Base-by-base conservation (phyloP, 1,284 basidiomycete genomes). In the Microbotryum violaceum region DNA sequence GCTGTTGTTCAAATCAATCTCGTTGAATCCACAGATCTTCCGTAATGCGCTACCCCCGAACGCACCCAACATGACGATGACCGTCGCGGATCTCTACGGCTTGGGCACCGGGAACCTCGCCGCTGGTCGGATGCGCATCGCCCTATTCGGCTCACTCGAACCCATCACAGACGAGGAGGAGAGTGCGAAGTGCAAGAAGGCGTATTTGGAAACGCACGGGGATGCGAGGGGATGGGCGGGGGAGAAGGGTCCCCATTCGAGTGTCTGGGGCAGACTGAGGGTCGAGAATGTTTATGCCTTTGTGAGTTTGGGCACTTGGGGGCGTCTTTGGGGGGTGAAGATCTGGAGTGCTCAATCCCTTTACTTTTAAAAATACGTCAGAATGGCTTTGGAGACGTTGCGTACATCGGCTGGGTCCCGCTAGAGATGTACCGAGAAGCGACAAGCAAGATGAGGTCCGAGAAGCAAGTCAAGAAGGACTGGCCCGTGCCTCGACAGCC, bases 1-100 rank as follows among this genome's bases (percentile, higher is more conserved):
- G 37, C 46, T 20, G 8, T 9, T 18, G 3, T 5, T 27, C 23
- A 23, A 50, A 18, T 9, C 21, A 42, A 23, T 9, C 21, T 23
- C 1, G 33, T 14, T 16, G 6, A 4, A 5, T 8, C 10, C 8
- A 4, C 51, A 66, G 64, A 63, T 69, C 55, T 69, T 65, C 55
- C 61, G 67, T 57, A 69, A 69, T 33, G 67, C 67, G 14, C 57
- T 69, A 7, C 65, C 65, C 7, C 67, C 67, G 12, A 57, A 69
- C 31, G 18, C 42, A 4, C 58, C 65, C 18, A 69, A 69, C 53
- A 49, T 69, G 48, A 69, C 67, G 9, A 47, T 69, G 27, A 64
- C 67, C 20, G 56, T 69, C 49, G 57, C 64, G 31, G 67, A 69
- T 50, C 49, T 62, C 44, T 64, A 58, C 20, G 67, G 67, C 8